Evolutionary conservation across 805 yeast genomes (phyloP).

Genomic region (Kluyveromyces lactis): DNA sequence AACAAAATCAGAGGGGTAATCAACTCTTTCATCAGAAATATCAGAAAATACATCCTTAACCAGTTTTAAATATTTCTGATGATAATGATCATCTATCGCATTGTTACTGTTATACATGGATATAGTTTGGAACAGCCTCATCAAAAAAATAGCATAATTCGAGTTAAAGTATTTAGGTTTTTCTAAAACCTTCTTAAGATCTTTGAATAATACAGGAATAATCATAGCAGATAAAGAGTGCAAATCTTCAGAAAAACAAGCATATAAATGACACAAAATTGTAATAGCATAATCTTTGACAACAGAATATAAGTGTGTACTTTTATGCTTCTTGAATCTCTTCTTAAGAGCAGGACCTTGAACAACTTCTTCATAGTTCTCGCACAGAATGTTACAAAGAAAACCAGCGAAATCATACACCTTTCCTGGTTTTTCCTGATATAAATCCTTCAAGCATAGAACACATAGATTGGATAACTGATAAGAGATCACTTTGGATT

Average conservation of each 20-base stretch:
- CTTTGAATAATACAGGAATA: slow-evolving; percentile 23
- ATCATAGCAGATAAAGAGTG: slow-evolving; percentile 30
- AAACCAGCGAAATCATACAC: slow-evolving; percentile 24
- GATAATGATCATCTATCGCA: slow-evolving; percentile 7
- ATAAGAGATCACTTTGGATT: background rate
- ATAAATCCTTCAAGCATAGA: slow-evolving; percentile 10
- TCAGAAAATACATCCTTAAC: slow-evolving; percentile 18
- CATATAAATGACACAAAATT: slow-evolving; percentile 25
- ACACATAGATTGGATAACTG: slow-evolving; percentile 17
- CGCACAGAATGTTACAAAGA: slow-evolving; percentile 20
- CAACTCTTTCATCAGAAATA: slow-evolving; percentile 14
- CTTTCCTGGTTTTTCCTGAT: slow-evolving; percentile 14
- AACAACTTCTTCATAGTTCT: slow-evolving; percentile 17
- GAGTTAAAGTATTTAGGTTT: slow-evolving; percentile 27
- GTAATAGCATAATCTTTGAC: slow-evolving; percentile 26
- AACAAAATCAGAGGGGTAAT: slow-evolving; percentile 22
- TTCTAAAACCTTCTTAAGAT: slow-evolving; percentile 28
- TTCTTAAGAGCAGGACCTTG: slow-evolving; percentile 7
- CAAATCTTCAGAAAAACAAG: slow-evolving; percentile 27
- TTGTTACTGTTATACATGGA: slow-evolving; percentile 12
- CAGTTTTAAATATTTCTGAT: slow-evolving; percentile 19
- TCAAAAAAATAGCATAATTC: slow-evolving; percentile 19
- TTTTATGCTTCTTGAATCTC: slow-evolving; percentile 17
- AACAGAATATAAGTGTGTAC: slow-evolving; percentile 15
- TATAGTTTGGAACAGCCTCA: slow-evolving; percentile 17